Evolutionary conservation across 2,329 filamentous ascomycete genomes (phyloP).

Genomic region (Ascochyta viciae-villosae): DNA sequence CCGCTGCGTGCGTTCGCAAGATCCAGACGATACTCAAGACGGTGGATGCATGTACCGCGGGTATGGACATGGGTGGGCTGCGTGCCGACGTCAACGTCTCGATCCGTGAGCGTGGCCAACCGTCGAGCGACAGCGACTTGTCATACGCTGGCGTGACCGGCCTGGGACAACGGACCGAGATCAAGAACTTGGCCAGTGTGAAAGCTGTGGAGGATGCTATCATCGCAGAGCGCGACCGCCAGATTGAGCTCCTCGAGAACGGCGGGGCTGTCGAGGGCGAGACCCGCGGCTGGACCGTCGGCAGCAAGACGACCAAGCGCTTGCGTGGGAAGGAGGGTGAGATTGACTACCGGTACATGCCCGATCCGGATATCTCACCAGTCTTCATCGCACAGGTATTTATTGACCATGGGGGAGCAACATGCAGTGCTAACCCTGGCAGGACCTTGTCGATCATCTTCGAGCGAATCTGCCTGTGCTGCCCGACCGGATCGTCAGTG

Average conservation of each 20-base stretch:
- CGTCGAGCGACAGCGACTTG: slow-evolving; percentile 39
- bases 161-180: slow-evolving; percentile 89
- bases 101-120: slow-evolving; percentile 63
- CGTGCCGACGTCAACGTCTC: slow-evolving; percentile 97
- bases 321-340: slow-evolving; percentile 94
- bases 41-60: slow-evolving; percentile 84
- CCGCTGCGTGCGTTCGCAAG: slow-evolving; percentile 87
- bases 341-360: slow-evolving; percentile 98
- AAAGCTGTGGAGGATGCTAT: slow-evolving; percentile 96
- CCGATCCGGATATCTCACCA: slow-evolving; percentile 87
- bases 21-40: slow-evolving; percentile 80
- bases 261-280: slow-evolving; percentile 82
- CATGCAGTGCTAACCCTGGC: slow-evolving; percentile 12
- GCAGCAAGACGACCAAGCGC: slow-evolving; percentile 78
- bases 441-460: slow-evolving; percentile 72
- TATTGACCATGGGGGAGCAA: background rate
- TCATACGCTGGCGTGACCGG: slow-evolving; percentile 65
- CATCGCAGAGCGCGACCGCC: slow-evolving; percentile 85
- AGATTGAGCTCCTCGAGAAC: slow-evolving; percentile 78
- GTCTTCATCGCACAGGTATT: slow-evolving; percentile 70
- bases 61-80: slow-evolving; percentile 92
- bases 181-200: slow-evolving; percentile 95
- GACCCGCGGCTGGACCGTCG: slow-evolving; percentile 91
- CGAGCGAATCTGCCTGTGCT: slow-evolving; percentile 68
- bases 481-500: slow-evolving; percentile 73